phyloP scores from a whole-genome alignment of 106 monocot genomes.

The Dendrobium nobile region DNA sequence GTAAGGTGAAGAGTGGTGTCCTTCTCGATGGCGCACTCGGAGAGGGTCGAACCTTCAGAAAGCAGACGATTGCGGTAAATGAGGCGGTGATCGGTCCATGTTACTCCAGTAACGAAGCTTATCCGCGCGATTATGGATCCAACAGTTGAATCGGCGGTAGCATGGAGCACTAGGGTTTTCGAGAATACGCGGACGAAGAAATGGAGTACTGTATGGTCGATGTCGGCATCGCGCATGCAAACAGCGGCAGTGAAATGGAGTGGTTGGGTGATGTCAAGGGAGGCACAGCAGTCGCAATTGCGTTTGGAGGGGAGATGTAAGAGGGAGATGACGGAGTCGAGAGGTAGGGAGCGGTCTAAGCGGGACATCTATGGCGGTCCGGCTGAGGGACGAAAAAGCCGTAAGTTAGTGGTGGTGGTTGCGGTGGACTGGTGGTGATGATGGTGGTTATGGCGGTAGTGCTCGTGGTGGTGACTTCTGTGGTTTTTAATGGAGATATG shows the following conservation, averaged over 20 bases:
- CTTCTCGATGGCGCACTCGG: slow-evolving; percentile 19
- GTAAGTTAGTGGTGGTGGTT: slow-evolving; percentile 6
- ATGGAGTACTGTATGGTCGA: slow-evolving; percentile 21
- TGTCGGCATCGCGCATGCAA: too few species aligned
- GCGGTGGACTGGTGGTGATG: not conserved
- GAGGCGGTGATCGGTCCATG: slow-evolving; percentile 33
- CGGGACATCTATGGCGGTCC: not conserved
- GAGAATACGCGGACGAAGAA: slow-evolving; percentile 54
- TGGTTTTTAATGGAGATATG: too few species aligned
- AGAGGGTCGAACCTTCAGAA: slow-evolving; percentile 24
- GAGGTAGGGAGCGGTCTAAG: not conserved
- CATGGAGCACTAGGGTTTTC: slow-evolving; percentile 43
- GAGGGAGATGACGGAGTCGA: not conserved
- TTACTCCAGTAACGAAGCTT: slow-evolving; percentile 4
- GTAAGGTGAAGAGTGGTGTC: slow-evolving; percentile 50
- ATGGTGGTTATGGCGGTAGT: not conserved
- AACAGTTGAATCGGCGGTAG: slow-evolving; percentile 30
- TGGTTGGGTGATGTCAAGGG: not conserved
- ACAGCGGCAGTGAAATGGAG: too few species aligned
- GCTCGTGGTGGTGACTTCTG: not conserved
- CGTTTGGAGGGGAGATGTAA: slow-evolving; percentile 36
- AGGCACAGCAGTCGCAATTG: slow-evolving; percentile 38
- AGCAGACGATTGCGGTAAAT: slow-evolving; percentile 65
- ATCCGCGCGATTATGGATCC: slow-evolving; percentile 26
- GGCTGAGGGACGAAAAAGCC: slow-evolving; percentile 20